Percentiles rank a stretch among this genome's conserved stretches.
These are phyloP conservation scores for Astragalus glycyphyllos DNA, from an alignment of 306 rosid genomes.

Conservation along the genomic window DNA sequence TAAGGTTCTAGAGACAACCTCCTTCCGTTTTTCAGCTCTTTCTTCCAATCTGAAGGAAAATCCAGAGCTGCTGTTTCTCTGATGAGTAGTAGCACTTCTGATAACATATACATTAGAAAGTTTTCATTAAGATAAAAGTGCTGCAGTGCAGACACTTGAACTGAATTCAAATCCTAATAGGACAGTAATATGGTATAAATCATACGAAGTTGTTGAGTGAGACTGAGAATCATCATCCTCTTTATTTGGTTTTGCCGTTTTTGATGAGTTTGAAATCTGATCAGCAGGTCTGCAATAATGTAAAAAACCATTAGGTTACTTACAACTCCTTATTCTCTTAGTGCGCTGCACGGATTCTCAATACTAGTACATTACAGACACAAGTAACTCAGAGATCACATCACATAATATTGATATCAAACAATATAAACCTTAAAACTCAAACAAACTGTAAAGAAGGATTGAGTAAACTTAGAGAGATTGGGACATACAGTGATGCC, in stretches of 20 bases:
- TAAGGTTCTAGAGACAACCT: slow-evolving; percentile 58
- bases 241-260: slow-evolving; percentile 49
- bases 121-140: slow-evolving; percentile 17
- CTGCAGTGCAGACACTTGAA: neutral
- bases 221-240: slow-evolving; percentile 84
- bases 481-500: slow-evolving; percentile 55
- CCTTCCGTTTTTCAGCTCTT: slow-evolving; percentile 95
- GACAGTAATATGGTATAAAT: slow-evolving; percentile 21
- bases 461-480: neutral
- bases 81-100: slow-evolving; percentile 60
- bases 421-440: neutral
- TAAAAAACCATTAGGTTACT: slow-evolving; percentile 20
- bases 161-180: slow-evolving; percentile 6
- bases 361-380: too few species aligned
- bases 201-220: slow-evolving; percentile 84
- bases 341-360: too few species aligned
- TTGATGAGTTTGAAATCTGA: slow-evolving; percentile 51
- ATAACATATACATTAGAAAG: slow-evolving; percentile 9
- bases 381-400: too few species aligned
- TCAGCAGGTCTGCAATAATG: slow-evolving; percentile 59
- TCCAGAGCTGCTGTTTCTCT: slow-evolving; percentile 61
- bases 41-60: slow-evolving; percentile 90
- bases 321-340: too few species aligned
- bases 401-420: too few species aligned
- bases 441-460: neutral